Percentiles rank a stretch among this genome's conserved stretches.
phyloP scores from a whole-genome alignment of 352 stramenopile species.

The Thraustochytrium striatum region DNA sequence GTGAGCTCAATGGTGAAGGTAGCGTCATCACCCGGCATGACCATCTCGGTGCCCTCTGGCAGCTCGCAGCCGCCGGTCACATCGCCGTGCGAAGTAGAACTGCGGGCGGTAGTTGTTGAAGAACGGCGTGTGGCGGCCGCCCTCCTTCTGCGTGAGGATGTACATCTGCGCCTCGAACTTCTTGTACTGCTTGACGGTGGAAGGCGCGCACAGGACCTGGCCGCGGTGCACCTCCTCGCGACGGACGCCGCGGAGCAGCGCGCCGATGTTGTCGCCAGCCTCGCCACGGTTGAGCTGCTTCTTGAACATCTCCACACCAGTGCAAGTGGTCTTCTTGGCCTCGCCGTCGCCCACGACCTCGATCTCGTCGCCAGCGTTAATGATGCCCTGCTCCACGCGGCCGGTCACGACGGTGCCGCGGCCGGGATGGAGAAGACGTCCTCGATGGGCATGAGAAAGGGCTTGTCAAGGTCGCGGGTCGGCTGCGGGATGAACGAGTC shows the following conservation, averaged over 20 bases:
- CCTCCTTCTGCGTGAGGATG: constrained; percentile 90
- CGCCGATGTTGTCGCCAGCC: constrained; percentile 91
- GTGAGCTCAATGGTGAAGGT: constrained; percentile 86
- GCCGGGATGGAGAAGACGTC: constrained; percentile 94
- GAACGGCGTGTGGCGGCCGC: constrained; percentile 91
- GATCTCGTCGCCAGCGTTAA: constrained; percentile 78
- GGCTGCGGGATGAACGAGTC: constrained; percentile 68
- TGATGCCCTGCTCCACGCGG: constrained; percentile 76
- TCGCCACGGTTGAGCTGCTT: constrained; percentile 86
- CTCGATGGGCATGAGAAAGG: constrained; percentile 93
- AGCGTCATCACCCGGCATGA: constrained; percentile 94
- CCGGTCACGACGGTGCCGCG: constrained; percentile 95
- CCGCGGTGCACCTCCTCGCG: constrained; percentile 84
- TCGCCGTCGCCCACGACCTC: constrained; percentile 70
- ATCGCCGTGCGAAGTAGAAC: constrained; percentile 94
- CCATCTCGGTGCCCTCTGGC: constrained; percentile 71
- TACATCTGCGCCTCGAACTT: constrained; percentile 94
- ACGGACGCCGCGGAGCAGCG: constrained; percentile 86
- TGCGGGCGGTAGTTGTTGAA: constrained; percentile 93
- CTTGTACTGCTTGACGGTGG: constrained; percentile 73
- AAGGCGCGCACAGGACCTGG: constrained; percentile 80
- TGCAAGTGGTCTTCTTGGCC: constrained; percentile 71
- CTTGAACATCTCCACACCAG: constrained; percentile 94
- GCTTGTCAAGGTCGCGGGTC: constrained; percentile 85
- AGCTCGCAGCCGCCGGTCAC: constrained; percentile 69